A percentile compares a stretch with the other conserved stretches of the same genome.
Conservation (phyloP, 345 rosid genomes). For the Eucalyptus melliodora region DNA sequence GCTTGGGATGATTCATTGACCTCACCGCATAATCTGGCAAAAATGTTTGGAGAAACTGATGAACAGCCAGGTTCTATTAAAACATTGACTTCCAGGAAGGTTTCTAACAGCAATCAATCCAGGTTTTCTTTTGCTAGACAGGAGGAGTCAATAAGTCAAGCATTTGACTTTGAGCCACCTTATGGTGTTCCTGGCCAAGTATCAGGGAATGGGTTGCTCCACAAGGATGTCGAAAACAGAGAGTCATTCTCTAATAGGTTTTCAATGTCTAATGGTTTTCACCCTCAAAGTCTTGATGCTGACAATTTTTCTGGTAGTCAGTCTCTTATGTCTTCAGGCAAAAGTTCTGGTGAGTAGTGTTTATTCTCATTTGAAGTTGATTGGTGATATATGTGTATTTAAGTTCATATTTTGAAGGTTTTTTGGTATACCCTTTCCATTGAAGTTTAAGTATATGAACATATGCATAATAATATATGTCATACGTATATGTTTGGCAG, state of each 20-base stretch:
- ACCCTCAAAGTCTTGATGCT: constrained; percentile 10
- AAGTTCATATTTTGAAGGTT: background rate
- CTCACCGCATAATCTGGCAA: constrained; percentile 40
- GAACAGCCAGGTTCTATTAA: constrained; percentile 13
- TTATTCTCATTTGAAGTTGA: background rate
- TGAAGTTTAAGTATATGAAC: background rate
- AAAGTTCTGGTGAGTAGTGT: constrained; percentile 21
- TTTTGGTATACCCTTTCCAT: background rate
- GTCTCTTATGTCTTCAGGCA: constrained; percentile 7
- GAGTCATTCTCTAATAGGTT: constrained; percentile 8
- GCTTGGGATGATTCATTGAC: constrained; percentile 68
- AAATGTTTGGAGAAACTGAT: constrained; percentile 28
- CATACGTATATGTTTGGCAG: background rate
- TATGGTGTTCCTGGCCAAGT: constrained; percentile 4
- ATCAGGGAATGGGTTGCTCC: background rate
- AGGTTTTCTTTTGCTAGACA: constrained; percentile 67
- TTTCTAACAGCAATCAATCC: constrained; percentile 30
- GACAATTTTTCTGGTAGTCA: constrained; percentile 2
- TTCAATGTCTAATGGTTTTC: constrained; percentile 10
- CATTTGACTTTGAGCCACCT: constrained; percentile 7
- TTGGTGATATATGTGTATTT: background rate
- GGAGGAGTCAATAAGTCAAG: constrained; percentile 23
- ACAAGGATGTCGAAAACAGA: constrained; percentile 5
- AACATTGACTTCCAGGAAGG: constrained; percentile 21
- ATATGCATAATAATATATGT: background rate